Base-by-base conservation (phyloP, 305 asterid genomes). In the Plantago rigida region DNA sequence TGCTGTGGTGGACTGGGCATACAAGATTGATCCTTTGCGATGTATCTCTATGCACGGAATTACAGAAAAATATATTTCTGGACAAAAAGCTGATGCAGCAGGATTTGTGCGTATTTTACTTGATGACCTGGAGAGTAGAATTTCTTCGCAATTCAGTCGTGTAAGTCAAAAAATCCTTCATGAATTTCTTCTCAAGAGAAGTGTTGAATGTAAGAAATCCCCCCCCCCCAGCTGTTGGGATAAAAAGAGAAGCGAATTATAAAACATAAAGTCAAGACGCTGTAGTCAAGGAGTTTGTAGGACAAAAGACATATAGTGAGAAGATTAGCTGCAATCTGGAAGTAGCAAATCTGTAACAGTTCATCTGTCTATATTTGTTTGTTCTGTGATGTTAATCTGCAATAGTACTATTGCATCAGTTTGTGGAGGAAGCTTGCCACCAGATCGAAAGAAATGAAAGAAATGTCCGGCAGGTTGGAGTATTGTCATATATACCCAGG, bases 1-100 rank as follows among this genome's bases (percentile, higher is more conserved):
- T 82, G 97, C 95, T 59, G 96, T 89, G 71, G 95, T 93, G 77
- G 99, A 93, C 75, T 93, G 99, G 99, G 97, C 99, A 29, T 85
- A 89, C 77, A 93, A 89, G 84, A 85, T 87, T 55, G 99, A 93
- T 69, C 96, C 99, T 71, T 78, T 93, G 73, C 95, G 94, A 60
- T 89, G 99, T 80, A 93, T 93, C 76, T 93, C 99, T 51, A 89
- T 93, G 99, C 97, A 89, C 74, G 99, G 97, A 68, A 87, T 85
- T 56, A 93, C 99, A 8, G 99, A 93, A 70, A 86, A 89, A 10
- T 93, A 93, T 71, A 87, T 89, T 75, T 89, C 99, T 78, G 92
- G 95, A 70, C 96, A 87, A 74, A 93, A 93, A 83, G 96, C 95
- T 69, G 99, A 93, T 69, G 95, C 99, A 42, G 99, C 99, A 69